Base-by-base conservation (phyloP, 768 basidiomycete genomes). In the Boletus rufocinnamomeus region DNA sequence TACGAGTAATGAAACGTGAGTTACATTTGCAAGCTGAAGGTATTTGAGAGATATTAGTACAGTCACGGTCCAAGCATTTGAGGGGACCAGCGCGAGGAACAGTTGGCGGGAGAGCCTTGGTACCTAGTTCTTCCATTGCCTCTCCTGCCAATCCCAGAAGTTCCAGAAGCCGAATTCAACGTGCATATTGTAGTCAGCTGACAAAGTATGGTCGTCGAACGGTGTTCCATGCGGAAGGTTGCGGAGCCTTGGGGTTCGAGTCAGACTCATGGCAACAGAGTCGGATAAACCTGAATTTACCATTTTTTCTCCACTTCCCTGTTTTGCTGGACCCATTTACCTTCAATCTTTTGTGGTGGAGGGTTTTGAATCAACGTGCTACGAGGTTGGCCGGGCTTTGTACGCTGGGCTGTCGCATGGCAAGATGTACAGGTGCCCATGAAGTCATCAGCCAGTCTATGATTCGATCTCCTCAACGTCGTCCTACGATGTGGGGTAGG, bases 341-440 rank as follows among this genome's bases (percentile, higher is more conserved):
- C 46, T 37, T 0, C 10, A 7, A 3, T 7, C 17, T 47, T 7
- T 19, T 30, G 7, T 1, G 54, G 54, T 23, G 1, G 14, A 19
- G 46, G 54, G 28, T 23, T 25, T 30, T 55, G 54, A 11, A 23
- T 6, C 25, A n/a, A 8, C 35, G 27, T 1, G 35, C 23, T 38
- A 30, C 17, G 45, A 7, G 28, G 2, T 25, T 19, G 16, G 23
- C 4, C 10, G 7, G 43, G 21, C 13, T n/a, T n/a, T 19, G 6
- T 38, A 16, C 35, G 54, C 45, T 55, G 54, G 28, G 54, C 45
- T 23, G 46, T 55, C 27, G 54, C 45, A 30, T 55, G 54, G n/a
- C 54, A 55, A 5, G 54, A 55, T 17, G 46, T 55, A 49, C 54
- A 55, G 9, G 54, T 48, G 3, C 45, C 54, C 19, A 48, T 55